A percentile compares a stretch with the other conserved stretches of the same genome.
These are phyloP conservation scores for Dianthus caryophyllus DNA, from an alignment of 148 eudicot species.

Conservation along the genomic window DNA sequence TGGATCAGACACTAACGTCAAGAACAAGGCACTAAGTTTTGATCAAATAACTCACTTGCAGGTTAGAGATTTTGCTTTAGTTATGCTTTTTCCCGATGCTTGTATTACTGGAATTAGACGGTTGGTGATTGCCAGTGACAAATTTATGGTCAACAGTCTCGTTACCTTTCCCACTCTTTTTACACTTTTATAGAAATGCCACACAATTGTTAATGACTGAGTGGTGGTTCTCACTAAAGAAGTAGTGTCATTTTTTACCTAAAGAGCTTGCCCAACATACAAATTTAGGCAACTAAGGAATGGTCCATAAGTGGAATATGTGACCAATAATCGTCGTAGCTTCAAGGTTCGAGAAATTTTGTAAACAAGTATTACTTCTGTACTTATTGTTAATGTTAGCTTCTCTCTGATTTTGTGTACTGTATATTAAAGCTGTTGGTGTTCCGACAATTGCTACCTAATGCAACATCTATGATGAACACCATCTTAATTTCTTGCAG, in stretches of 20 bases:
- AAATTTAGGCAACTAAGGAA: too few species aligned
- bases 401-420: not conserved
- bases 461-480: conserved; percentile 5
- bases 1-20: conserved; percentile 71
- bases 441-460: not conserved
- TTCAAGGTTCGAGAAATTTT: not conserved
- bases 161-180: not conserved
- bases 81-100: not conserved
- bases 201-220: too few species aligned
- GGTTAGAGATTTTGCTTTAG: conserved; percentile 34
- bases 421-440: not conserved
- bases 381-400: not conserved
- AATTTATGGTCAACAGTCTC: not conserved
- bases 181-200: not conserved
- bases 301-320: too few species aligned
- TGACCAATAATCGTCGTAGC: too few species aligned
- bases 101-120: not conserved
- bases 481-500: conserved; percentile 46
- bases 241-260: too few species aligned
- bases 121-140: not conserved
- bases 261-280: too few species aligned
- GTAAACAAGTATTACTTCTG: not conserved
- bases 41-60: conserved; percentile 83
- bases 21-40: conserved; percentile 68
- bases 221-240: too few species aligned